phyloP scores from a whole-genome alignment of 1,284 basidiomycete species.

The Caloboletus inedulis region DNA sequence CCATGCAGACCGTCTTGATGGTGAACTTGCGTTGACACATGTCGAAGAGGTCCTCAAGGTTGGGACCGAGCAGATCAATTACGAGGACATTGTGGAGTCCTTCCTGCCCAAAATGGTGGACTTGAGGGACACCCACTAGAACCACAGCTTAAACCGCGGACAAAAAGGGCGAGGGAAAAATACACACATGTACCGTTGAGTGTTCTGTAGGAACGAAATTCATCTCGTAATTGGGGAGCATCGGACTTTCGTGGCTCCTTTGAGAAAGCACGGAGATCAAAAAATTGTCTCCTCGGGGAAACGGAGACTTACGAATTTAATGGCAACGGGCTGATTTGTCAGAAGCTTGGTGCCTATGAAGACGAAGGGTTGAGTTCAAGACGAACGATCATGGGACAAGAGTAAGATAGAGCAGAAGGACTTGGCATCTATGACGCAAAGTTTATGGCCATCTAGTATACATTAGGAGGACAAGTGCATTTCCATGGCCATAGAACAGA shows the following conservation, averaged over 20 bases:
- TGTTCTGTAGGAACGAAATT: constrained; percentile 96
- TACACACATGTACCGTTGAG: constrained; percentile 86
- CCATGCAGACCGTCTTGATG: constrained; percentile 98
- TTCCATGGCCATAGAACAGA: constrained; percentile 6
- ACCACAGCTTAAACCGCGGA: constrained; percentile 16
- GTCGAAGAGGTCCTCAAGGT: constrained; percentile 95
- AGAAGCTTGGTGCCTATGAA: constrained; percentile 79
- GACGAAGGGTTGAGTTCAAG: constrained; percentile 16
- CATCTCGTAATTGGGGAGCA: constrained; percentile 95
- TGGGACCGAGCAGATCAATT: constrained; percentile 95
- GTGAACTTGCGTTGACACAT: constrained; percentile 98
- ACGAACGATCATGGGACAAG: constrained; percentile 2
- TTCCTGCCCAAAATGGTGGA: constrained; percentile 98
- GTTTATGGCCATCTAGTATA: constrained; percentile 6
- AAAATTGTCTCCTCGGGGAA: constrained; percentile 13
- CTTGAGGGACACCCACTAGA: constrained; percentile 90
- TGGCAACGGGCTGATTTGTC: constrained; percentile 89
- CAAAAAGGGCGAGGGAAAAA: constrained; percentile 3
- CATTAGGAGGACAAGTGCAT: constrained; percentile 4
- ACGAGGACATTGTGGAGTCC: constrained; percentile 97
- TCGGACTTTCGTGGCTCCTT: constrained; percentile 98
- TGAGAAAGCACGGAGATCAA: constrained; percentile 16
- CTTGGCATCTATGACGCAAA: not conserved
- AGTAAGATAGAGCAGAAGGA: constrained; percentile 2
- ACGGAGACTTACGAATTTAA: constrained; percentile 83